Base-by-base conservation (phyloP, 1,139 yeast genomes). In the Hansenula lynferdii region DNA sequence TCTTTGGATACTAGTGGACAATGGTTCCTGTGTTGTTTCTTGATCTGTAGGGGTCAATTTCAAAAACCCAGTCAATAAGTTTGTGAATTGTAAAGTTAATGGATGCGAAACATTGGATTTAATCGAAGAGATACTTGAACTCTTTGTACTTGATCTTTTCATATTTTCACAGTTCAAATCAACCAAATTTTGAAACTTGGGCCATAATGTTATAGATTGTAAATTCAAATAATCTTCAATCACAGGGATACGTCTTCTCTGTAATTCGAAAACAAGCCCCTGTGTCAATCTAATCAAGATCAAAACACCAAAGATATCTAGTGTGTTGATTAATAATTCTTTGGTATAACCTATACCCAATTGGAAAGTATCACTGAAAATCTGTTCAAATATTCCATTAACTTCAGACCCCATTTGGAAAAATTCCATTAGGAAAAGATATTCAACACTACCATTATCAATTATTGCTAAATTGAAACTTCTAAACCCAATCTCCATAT, bases 381-480 rank as follows among this genome's bases (percentile, higher is more conserved):
- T 65, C 28, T 67, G 65, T 38, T 70, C 70, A 50, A 74, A 64
- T 4, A 69, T 42, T 11, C 67, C 70, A 36, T 64, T 59, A 16
- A 69, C 57, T 39, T 68, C 72, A 21, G 70, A 74, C 6, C 58
- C 65, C 27, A 75, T 64, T 42, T 69, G 69, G 60, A 87, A 89
- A 54, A 86, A 87, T 24, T 80, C 89, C 24, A 70, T 73, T 48
- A 85, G 62, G 56, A 89, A 87, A 27, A 80, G 67, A 53, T 81
- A 85, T 57, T 90, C 96, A 6, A 80, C 90, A 2, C 82, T 70
- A 15, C 82, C 77, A 58, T 87, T 89, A 54, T 87, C 96, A 22
- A 82, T 60, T 8, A 89, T 57, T 0, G 95, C 92, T 28, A 80
- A 61, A 44, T 81, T 79, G 65, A 87, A 78, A 51, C 85, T 85